Evolutionary conservation across 345 rosid genomes (phyloP), one percentile per base, ranked within the genome.

Genomic region (Stellera chamaejasme): DNA sequence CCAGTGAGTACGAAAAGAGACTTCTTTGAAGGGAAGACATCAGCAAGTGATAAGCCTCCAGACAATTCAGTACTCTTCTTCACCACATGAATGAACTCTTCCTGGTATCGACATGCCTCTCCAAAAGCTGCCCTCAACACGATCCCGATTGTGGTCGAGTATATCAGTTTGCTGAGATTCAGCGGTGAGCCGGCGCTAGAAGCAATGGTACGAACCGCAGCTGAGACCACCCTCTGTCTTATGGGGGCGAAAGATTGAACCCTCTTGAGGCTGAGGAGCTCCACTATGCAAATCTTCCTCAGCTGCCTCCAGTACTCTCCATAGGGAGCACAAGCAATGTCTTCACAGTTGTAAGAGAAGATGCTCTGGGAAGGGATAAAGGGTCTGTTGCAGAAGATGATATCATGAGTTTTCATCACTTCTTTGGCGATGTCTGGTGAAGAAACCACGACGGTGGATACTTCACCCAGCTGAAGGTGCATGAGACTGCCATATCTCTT

Each of bases 11-110:
- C 42, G 26, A 42, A 48, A 12, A 61, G 58, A 26, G 45, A 0
- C 13, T 12, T 61, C 11, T 44, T n/a, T 14, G 65, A 61, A 14
- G 57, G 65, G 58, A 14, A 61, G 43, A 61, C 52, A 61, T 61
- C 65, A 15, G 58, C 58, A 43, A 61, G n/a, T 12, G 44, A 45
- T 44, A 61, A 51, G 2, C 57, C 54, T 52, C 44, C 57, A 4
- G 65, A 23, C 19, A 61, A 43, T 57, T 15, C 46, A n/a, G 42
- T 52, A 44, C 27, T 57, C 9, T 52, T 15, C 14, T 26, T 52
- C 28, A 61, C 13, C 10, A 52, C 52, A 0, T 51, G 48, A 27
- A 61, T 52, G 58, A 51, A 61, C 8, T 43, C 65, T 43, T 61
- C 65, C 36, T 52, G 51, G 10, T 61, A 48, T 14, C 27, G 44